Conservation (phyloP, 2,329 filamentous ascomycete species). For the Phaeosphaeriaceae sp. region DNA sequence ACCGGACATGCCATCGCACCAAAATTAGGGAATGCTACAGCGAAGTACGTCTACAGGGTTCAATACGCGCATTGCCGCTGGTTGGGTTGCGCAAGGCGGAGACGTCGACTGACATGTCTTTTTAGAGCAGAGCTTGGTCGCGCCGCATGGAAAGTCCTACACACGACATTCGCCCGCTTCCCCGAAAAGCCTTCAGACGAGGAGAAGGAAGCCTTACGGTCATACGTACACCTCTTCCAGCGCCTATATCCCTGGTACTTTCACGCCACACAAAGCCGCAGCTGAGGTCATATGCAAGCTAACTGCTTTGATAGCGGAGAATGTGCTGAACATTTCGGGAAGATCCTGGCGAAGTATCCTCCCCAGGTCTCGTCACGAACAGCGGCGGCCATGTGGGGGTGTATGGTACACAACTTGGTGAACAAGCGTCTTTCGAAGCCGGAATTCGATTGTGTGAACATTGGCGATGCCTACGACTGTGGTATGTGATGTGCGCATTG, state of each 20-base stretch:
- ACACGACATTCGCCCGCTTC: conserved; percentile 72
- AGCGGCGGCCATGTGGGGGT: conserved; percentile 71
- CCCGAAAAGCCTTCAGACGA: conserved; percentile 69
- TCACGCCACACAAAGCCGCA: conserved; percentile 22
- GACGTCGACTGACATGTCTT: conserved; percentile 26
- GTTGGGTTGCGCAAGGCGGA: neutral
- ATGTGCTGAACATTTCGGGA: conserved; percentile 70
- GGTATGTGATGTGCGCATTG: conserved; percentile 30
- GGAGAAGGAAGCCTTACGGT: conserved; percentile 66
- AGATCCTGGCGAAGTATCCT: conserved; percentile 68
- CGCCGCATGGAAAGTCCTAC: conserved; percentile 71
- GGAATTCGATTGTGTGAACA: conserved; percentile 69
- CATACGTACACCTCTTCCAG: conserved; percentile 70
- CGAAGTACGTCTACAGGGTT: conserved; percentile 60
- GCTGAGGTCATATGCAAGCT: conserved; percentile 31
- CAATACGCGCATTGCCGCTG: conserved; percentile 7
- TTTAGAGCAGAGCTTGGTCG: conserved; percentile 68
- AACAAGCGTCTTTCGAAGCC: conserved; percentile 69
- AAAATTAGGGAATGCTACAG: conserved; percentile 82
- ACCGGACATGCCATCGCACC: conserved; percentile 77
- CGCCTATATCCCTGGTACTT: conserved; percentile 69
- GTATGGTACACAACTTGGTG: conserved; percentile 72
- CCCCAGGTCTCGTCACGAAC: conserved; percentile 69
- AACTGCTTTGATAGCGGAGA: conserved; percentile 60
- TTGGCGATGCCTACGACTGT: conserved; percentile 73